Base-by-base conservation (phyloP, 805 yeast genomes). In the Blastobotrys mokoenaii region DNA sequence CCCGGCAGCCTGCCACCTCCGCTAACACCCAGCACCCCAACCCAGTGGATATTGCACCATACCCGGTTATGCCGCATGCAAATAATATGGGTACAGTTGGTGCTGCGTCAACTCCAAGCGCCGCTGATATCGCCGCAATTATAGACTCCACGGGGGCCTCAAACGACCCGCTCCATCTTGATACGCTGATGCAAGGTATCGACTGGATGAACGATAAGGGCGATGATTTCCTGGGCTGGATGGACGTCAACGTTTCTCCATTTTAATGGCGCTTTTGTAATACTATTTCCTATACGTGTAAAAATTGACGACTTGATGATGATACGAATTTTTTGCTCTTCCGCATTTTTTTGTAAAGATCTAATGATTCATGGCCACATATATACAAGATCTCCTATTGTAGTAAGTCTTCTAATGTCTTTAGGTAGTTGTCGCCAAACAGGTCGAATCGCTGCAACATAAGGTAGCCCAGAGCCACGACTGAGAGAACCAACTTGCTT, bases 181-280 rank as follows among this genome's bases (percentile, higher is more conserved):
- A 60, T 34, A 51, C 60, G 2, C 44, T 64, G n/a, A 46, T 64
- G 61, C 93, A 84, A 54, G 83, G 88, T 22, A 78, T 81, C 30
- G 89, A 87, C 27, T 86, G 95, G 95, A 74, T 81, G 59, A 88
- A 85, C 58, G 81, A 79, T 29, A 85, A 80, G 43, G 74, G 73
- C 39, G 97, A 89, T 58, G 97, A 89, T 60, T 83, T 89, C 57
- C 67, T 89, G 40, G 97, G 97, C 10, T 89, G 96, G 96, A 84
- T 89, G 69, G 95, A 86, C 16, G 38, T 34, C 16, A 34, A 34
- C 16, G 18, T 17, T 4, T 14, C 38, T 34, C 18, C 22, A 9
- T 15, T 15, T 34, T 15, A 17, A 15, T 34, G 20, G 7, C 7
- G 8, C 8, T 22, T 22, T 22, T 22, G 27, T 22, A 22, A 22